Evolutionary conservation across 2,329 filamentous ascomycete genomes (phyloP), one percentile per base, ranked within the genome.

Genomic region (Macrophomina phaseolina): DNA sequence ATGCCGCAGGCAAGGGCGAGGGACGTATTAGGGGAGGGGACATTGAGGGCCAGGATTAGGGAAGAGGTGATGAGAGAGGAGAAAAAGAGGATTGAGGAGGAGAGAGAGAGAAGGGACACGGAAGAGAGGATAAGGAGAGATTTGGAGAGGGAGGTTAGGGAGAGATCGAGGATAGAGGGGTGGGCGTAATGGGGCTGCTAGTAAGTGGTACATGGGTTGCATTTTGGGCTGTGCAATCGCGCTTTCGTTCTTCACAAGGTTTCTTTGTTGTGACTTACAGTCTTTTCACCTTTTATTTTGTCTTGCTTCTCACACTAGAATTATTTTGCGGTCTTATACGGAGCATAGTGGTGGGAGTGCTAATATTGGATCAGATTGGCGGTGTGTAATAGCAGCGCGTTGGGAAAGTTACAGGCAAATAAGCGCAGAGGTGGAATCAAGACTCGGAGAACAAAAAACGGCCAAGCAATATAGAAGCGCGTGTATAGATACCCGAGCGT

Each of bases 401-500:
- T 18, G 51, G 8, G 38, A 38, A 23, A 55, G 16, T 18, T 12
- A 32, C 5, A 12, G 4, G 49, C 11, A 11, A 32, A 3, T 42
- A 2, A 12, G 23, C 5, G 14, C 18, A 18, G 16, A 11, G 52
- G 32, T 4, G 38, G 45, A 28, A 11, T 32, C 23, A 23, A 23
- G 23, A 4, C 14, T 16, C 16, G 36, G 28, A 58, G 23, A 8
- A 30, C 12, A 11, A 18, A 23, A 8, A n/a, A 58, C n/a, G 23
- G 40, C 4, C 23, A 40, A 48, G 34, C 4, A 48, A 6, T n/a
- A 36, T 36, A 61, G 30, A 28, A 45, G 12, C 28, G 56, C 56
- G 56, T 61, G 48, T 61, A 40, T 18, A 45, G 28, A 61, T 61
- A 61, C 28, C 42, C 56, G 30, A 9, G 56, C 40, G 30, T 61